Evolutionary conservation across 495 filamentous ascomycete species (phyloP).

Genomic region (Xylaria cubensis): DNA sequence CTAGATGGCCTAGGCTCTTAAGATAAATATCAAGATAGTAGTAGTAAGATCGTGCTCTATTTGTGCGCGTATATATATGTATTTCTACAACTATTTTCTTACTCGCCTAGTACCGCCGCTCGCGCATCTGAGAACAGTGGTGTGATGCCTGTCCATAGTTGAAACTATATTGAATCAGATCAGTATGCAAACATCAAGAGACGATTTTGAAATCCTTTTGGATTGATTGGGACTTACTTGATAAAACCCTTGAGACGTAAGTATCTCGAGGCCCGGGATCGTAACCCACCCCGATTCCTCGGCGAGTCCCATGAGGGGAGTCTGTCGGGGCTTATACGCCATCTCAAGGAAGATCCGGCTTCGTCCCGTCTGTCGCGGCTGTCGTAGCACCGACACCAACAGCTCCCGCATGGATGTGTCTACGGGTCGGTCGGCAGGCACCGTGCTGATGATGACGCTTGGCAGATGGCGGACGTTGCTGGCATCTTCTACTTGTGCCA

Average conservation of each 20-base stretch:
- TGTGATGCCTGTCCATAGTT: slow-evolving; percentile 79
- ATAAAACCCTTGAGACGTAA: slow-evolving; percentile 87
- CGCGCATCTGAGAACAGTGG: slow-evolving; percentile 72
- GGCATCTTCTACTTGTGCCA: slow-evolving; percentile 63
- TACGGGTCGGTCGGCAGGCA: slow-evolving; percentile 88
- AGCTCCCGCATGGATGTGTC: slow-evolving; percentile 73
- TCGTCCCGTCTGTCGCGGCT: slow-evolving; percentile 49
- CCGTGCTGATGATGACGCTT: slow-evolving; percentile 81
- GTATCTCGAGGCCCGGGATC: slow-evolving; percentile 86
- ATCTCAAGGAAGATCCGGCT: slow-evolving; percentile 83
- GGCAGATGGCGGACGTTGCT: slow-evolving; percentile 64
- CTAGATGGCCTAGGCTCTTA: neutral
- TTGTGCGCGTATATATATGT: neutral
- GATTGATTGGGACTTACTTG: slow-evolving; percentile 51
- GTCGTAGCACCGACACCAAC: slow-evolving; percentile 67
- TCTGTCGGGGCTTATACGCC: slow-evolving; percentile 90
- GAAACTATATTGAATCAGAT: slow-evolving; percentile 57
- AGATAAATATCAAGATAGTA: neutral
- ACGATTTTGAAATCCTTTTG: too few relatives aligned
- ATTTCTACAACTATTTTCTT: neutral
- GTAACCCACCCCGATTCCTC: slow-evolving; percentile 82
- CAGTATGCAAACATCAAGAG: slow-evolving; percentile 8
- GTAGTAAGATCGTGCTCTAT: neutral
- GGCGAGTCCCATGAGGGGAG: slow-evolving; percentile 85
- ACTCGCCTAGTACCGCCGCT: slow-evolving; percentile 53